Conservation (phyloP, 257 asterid genomes). For the Avicennia marina region DNA sequence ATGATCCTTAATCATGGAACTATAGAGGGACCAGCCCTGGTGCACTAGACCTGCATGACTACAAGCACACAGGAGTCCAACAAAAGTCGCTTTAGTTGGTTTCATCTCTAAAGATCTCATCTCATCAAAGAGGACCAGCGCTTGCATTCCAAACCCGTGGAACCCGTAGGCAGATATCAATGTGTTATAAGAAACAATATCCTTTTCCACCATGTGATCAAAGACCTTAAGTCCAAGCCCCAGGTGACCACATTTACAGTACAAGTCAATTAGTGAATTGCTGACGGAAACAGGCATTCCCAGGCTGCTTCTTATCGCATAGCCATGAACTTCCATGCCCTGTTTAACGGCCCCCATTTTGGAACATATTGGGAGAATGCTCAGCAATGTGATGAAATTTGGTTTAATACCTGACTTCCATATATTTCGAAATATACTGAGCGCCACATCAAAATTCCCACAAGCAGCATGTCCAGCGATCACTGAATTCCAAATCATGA, state of each 20-base stretch:
- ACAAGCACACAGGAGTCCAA: conserved; percentile 32
- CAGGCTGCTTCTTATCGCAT: conserved; percentile 20
- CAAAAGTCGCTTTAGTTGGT: conserved; percentile 32
- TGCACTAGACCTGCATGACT: conserved; percentile 36
- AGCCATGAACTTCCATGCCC: conserved; percentile 34
- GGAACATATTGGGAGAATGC: conserved; percentile 31
- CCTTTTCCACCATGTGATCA: conserved; percentile 27
- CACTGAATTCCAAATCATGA: conserved; percentile 32
- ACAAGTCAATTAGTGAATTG: conserved; percentile 32
- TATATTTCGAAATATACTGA: conserved; percentile 22
- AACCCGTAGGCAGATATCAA: conserved; percentile 35
- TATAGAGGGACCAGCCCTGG: conserved; percentile 25
- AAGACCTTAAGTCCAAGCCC: conserved; percentile 29
- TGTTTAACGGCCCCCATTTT: conserved; percentile 31
- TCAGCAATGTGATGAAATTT: conserved; percentile 27
- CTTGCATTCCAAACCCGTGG: conserved; percentile 32
- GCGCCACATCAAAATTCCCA: conserved; percentile 20
- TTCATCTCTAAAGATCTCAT: conserved; percentile 18
- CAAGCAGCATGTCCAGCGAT: conserved; percentile 25
- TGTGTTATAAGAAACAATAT: conserved; percentile 32
- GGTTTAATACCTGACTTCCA: conserved; percentile 24
- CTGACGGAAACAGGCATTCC: conserved; percentile 18
- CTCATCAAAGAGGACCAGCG: conserved; percentile 27
- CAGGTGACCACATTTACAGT: conserved; percentile 35
- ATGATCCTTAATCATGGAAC: conserved; percentile 26